Conservation (phyloP, 2,329 filamentous ascomycete genomes). For the Chalaropsis thielavioides region DNA sequence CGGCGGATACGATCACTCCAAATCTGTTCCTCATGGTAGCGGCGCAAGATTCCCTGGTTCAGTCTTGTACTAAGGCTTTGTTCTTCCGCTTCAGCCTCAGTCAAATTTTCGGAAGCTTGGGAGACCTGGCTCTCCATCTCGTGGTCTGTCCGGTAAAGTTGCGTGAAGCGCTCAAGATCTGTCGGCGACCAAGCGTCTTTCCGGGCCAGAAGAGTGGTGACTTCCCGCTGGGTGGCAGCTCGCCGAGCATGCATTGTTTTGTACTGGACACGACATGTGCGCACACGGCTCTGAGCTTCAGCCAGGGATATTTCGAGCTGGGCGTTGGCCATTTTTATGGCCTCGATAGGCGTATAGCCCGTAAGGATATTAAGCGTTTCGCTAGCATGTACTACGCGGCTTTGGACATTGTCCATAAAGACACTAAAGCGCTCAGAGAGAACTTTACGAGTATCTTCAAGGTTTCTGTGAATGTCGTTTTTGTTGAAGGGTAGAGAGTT, state of each 20-base stretch:
- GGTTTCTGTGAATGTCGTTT: conserved; percentile 24
- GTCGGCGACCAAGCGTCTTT: conserved; percentile 81
- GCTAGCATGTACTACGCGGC: conserved; percentile 69
- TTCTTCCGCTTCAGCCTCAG: conserved; percentile 61
- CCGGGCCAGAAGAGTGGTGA: conserved; percentile 81
- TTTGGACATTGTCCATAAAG: conserved; percentile 80
- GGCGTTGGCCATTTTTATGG: conserved; percentile 65
- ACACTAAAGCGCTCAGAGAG: conserved; percentile 37
- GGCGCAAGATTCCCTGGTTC: conserved; percentile 68
- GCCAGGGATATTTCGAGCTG: conserved; percentile 45
- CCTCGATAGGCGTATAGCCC: conserved; percentile 83
- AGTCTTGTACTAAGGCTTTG: conserved; percentile 63
- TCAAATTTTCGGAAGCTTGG: conserved; percentile 55
- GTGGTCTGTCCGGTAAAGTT: conserved; percentile 82
- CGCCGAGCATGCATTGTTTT: conserved; percentile 71
- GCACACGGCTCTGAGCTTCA: conserved; percentile 49
- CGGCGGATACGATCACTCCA: conserved; percentile 96
- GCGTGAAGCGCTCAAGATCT: conserved; percentile 89
- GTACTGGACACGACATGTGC: conserved; percentile 58
- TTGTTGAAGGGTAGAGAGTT: conserved; percentile 25
- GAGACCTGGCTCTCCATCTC: conserved; percentile 75
- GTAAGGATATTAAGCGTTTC: conserved; percentile 88
- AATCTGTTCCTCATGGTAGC: conserved; percentile 98
- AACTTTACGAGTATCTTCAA: conserved; percentile 24
- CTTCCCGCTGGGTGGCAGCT: conserved; percentile 83